Conservation (phyloP, 148 eudicot genomes). For the Chenopodium album region DNA sequence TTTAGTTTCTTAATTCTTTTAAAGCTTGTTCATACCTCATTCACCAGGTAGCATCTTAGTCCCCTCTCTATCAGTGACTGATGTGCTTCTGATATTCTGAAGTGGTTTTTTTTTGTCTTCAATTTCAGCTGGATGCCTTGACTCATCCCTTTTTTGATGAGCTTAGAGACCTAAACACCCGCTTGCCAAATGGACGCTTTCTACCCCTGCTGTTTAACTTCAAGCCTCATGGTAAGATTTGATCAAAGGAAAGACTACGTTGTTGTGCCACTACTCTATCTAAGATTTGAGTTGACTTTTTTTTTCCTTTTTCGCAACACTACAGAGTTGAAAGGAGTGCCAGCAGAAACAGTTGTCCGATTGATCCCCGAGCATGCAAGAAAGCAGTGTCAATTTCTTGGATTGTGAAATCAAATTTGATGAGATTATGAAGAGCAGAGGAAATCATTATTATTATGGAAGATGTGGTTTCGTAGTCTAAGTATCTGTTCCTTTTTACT, state of each 20-base stretch:
- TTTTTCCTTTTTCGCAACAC: not conserved
- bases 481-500: constrained; percentile 10
- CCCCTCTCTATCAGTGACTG: not conserved
- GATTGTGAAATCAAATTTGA: constrained; percentile 27
- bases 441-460: constrained; percentile 15
- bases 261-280: not conserved
- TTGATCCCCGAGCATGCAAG: constrained; percentile 63
- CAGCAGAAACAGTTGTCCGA: constrained; percentile 41
- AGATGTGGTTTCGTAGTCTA: constrained; percentile 25
- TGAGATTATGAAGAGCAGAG: constrained; percentile 24
- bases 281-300: not conserved
- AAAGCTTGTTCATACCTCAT: not conserved
- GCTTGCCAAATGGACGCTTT: constrained; percentile 57
- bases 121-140: constrained; percentile 56
- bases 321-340: constrained; percentile 57
- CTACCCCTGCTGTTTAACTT: constrained; percentile 65
- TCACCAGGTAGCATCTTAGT: not conserved
- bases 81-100: not conserved
- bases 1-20: not conserved
- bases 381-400: constrained; percentile 55
- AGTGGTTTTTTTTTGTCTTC: not conserved
- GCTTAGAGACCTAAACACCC: constrained; percentile 55
- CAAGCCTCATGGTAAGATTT: constrained; percentile 49
- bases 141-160: constrained; percentile 64
- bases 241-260: not conserved